Evolutionary conservation across 805 yeast genomes (phyloP), one percentile per base, ranked within the genome.

Genomic region (Lachancea waltii): DNA sequence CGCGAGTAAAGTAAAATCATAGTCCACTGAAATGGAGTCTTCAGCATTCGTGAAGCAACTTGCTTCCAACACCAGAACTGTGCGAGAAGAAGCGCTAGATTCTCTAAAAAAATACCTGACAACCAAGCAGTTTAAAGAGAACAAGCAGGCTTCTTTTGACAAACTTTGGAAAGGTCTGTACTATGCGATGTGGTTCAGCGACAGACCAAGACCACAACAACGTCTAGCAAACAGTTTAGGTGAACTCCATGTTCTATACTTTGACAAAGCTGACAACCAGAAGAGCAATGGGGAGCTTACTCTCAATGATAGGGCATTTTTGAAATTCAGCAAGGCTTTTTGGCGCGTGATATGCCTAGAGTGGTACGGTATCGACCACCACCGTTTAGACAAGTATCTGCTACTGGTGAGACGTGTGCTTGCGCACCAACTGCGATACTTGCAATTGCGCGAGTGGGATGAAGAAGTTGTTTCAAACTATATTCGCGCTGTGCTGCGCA

Each of bases 81-180:
- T 81, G 7, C 72, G 97, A 62, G 85, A 78, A 30, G 73, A 75
- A 37, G 89, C 95, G 0, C 64, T 86, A 22, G 75, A 74, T 31
- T 69, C 85, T 1, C 66, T 86, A 49, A 70, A 70, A 48, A 72
- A 72, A 46, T 82, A 73, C 53, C 62, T 86, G 33, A 56, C 71
- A 2, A 63, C 70, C 19, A 49, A 57, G 23, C 65, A 72, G 26
- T 60, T 78, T 27, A 53, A 68, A 5, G 63, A 59, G 22, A 46
- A 69, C 25, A 64, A 57, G 28, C 66, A 56, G 33, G 53, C 73
- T 27, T 92, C 86, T 37, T 68, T 77, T 46, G 83, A 83, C 48
- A 89, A 90, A 58, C 66, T 92, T 43, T 92, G 98, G 97, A 87
- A 85, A 63, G 98, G 97, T n/a, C 69, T 92, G 28, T 92, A 81